These are phyloP conservation scores for Handroanthus guayacan DNA, from an alignment of 257 asterid genomes.

Conservation along the genomic window DNA sequence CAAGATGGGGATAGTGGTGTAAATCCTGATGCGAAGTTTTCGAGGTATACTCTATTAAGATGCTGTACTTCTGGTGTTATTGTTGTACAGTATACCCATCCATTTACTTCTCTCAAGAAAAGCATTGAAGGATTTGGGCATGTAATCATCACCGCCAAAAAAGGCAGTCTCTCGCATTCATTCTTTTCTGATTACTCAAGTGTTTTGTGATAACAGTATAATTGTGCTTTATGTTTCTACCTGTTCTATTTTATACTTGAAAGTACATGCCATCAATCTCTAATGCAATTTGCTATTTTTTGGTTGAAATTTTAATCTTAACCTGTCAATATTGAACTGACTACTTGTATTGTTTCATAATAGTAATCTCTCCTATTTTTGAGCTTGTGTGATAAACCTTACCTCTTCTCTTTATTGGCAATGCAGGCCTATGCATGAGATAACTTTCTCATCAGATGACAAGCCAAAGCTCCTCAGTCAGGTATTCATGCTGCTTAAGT, in stretches of 20 bases:
- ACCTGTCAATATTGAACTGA: conserved; percentile 15
- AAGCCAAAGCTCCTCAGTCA: conserved; percentile 93
- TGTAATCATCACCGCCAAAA: conserved; percentile 4
- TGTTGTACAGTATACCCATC: conserved; percentile 25
- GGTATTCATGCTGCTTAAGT: conserved; percentile 51
- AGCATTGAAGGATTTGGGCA: conserved; percentile 14
- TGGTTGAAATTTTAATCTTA: conserved; percentile 11
- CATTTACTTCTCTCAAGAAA: conserved; percentile 17
- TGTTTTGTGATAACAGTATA: neutral
- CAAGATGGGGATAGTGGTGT: conserved; percentile 51
- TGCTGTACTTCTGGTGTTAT: conserved; percentile 21
- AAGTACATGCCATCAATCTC: neutral
- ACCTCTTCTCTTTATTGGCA: conserved; percentile 26
- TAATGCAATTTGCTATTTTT: conserved; percentile 4
- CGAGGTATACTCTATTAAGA: conserved; percentile 49
- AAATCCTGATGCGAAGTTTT: conserved; percentile 38
- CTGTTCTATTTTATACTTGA: neutral
- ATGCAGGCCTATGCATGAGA: conserved; percentile 95
- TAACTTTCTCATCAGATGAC: conserved; percentile 85
- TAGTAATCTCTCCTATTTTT: neutral
- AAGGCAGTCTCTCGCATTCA: neutral
- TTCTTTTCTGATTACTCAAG: conserved; percentile 15
- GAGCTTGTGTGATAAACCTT: conserved; percentile 7
- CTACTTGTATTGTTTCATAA: neutral
- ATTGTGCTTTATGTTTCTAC: neutral